Conservation (phyloP, 257 asterid genomes). For the Thymus quinquecostatus region DNA sequence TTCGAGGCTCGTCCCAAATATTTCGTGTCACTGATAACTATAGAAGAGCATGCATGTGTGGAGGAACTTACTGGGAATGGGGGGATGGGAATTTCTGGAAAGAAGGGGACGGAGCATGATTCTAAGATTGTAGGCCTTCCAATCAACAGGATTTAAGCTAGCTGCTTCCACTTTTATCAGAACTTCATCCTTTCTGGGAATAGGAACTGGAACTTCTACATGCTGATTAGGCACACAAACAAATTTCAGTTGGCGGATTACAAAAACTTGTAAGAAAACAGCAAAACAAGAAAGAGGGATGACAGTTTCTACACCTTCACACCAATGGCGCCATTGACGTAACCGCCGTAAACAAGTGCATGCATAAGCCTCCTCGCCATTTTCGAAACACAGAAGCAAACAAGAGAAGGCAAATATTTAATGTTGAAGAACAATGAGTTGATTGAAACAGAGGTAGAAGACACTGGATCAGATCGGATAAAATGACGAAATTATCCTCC, state of each 20-base stretch:
- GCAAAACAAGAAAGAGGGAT: too few species aligned
- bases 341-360: constrained; percentile 46
- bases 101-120: constrained; percentile 48
- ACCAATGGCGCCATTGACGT: constrained; percentile 54
- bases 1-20: too few species aligned
- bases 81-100: constrained; percentile 50
- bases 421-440: background rate
- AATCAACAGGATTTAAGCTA: constrained; percentile 70
- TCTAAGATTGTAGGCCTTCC: constrained; percentile 54
- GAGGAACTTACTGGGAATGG: constrained; percentile 51
- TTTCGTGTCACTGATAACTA: too few species aligned
- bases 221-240: too few species aligned
- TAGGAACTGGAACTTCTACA: constrained; percentile 58
- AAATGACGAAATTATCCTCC: background rate
- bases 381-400: background rate
- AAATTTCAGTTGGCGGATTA: too few species aligned
- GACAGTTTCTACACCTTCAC: constrained; percentile 44
- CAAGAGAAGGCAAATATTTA: background rate
- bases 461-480: background rate
- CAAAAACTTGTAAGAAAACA: too few species aligned
- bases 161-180: constrained; percentile 71
- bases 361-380: constrained; percentile 51
- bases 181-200: constrained; percentile 59
- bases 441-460: background rate
- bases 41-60: too few species aligned